A percentile compares a stretch with the other conserved stretches of the same genome.
phyloP scores from a whole-genome alignment of 768 basidiomycete species.

The Macrolepiota albuminosa region DNA sequence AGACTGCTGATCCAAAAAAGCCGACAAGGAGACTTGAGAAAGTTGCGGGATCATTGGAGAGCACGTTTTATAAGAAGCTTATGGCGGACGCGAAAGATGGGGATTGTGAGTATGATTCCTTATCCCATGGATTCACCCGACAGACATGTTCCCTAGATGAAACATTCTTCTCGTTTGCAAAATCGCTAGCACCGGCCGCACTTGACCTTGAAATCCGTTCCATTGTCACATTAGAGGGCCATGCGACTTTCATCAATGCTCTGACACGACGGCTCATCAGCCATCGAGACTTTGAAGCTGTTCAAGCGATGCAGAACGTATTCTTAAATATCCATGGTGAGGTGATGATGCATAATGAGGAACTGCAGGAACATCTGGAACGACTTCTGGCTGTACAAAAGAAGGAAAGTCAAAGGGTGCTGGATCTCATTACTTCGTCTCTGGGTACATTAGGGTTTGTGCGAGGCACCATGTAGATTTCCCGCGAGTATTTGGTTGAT shows the following conservation, averaged over 20 bases:
- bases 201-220: slow-evolving; percentile 89
- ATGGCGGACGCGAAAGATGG: slow-evolving; percentile 47
- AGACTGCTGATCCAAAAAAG: slow-evolving; percentile 33
- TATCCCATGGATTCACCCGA: not conserved
- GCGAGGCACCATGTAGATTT: slow-evolving; percentile 51
- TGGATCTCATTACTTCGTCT: slow-evolving; percentile 70
- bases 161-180: slow-evolving; percentile 76
- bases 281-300: slow-evolving; percentile 91
- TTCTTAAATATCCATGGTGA: slow-evolving; percentile 87
- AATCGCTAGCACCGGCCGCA: slow-evolving; percentile 85
- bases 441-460: slow-evolving; percentile 76
- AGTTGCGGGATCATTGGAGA: slow-evolving; percentile 46
- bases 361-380: slow-evolving; percentile 55
- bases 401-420: slow-evolving; percentile 72
- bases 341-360: slow-evolving; percentile 63
- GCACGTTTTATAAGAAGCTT: slow-evolving; percentile 68
- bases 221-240: slow-evolving; percentile 56
- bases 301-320: slow-evolving; percentile 81
- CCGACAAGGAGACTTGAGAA: slow-evolving; percentile 51
- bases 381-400: slow-evolving; percentile 60
- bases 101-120: slow-evolving; percentile 56
- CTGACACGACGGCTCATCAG: slow-evolving; percentile 68
- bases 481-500: not conserved
- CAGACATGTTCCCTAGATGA: slow-evolving; percentile 48
- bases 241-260: slow-evolving; percentile 68